Percentiles rank a stretch among this genome's conserved stretches.
Conservation (phyloP, 1,284 basidiomycete genomes). For the Leccinum olivaceoglutinosum region DNA sequence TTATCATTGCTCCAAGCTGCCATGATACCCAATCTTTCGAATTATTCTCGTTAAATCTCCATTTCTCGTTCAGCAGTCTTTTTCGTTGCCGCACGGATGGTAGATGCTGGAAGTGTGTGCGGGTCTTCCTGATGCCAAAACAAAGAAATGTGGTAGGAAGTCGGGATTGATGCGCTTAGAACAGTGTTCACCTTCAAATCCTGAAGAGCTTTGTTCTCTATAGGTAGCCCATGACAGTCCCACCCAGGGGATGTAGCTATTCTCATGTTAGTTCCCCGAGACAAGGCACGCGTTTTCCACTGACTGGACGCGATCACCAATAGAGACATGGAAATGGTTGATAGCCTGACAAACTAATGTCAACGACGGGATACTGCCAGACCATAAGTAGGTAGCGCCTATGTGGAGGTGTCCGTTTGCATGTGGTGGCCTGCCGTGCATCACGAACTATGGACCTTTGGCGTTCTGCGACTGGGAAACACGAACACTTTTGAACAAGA, state of each 20-base stretch:
- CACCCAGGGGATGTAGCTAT: conserved; percentile 89
- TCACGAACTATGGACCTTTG: conserved; percentile 68
- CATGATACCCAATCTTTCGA: conserved; percentile 85
- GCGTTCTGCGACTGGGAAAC: conserved; percentile 55
- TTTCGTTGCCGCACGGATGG: conserved; percentile 73
- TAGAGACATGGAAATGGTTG: conserved; percentile 81
- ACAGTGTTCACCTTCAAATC: conserved; percentile 54
- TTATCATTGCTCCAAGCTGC: conserved; percentile 76
- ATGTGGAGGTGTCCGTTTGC: conserved; percentile 96
- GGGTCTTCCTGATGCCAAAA: conserved; percentile 41
- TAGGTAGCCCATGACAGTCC: conserved; percentile 98
- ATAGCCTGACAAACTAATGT: conserved; percentile 55
- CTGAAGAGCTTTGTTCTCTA: conserved; percentile 88
- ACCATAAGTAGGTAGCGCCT: conserved; percentile 46
- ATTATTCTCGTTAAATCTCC: conserved; percentile 74
- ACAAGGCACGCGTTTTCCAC: conserved; percentile 23
- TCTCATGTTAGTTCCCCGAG: conserved; percentile 8
- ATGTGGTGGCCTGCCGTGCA: conserved; percentile 97
- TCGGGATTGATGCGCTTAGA: background rate
- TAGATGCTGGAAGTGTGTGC: conserved; percentile 47
- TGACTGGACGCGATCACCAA: conserved; percentile 80
- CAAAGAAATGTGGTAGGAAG: background rate
- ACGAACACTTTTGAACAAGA: conserved; percentile 6
- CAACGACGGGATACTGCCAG: background rate
- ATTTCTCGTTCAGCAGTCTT: conserved; percentile 76